These are phyloP conservation scores for Cunninghamia lanceolata DNA, from an alignment of 75 land plant species.

Conservation along the genomic window DNA sequence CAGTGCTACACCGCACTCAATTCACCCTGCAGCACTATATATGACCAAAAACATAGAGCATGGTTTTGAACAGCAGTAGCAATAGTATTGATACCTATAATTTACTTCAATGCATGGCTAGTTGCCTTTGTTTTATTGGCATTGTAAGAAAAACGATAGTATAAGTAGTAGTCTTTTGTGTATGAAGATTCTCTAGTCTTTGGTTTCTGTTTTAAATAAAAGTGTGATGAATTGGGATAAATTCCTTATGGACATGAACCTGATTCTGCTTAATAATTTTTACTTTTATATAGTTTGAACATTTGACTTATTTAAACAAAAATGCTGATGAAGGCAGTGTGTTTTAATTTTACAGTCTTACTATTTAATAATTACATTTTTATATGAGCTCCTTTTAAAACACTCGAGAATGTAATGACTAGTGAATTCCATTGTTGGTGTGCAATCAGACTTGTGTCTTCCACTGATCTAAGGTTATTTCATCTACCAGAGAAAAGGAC, in stretches of 20 bases:
- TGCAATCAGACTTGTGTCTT: conserved; percentile 4
- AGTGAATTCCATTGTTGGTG: not conserved
- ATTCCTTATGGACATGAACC: not conserved
- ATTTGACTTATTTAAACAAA: too few relatives aligned
- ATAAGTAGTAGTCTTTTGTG: not conserved
- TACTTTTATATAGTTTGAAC: too few relatives aligned
- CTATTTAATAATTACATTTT: not conserved
- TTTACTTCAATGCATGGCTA: not conserved
- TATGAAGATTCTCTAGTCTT: not conserved
- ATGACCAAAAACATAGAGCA: not conserved
- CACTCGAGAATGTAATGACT: not conserved
- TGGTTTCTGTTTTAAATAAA: not conserved
- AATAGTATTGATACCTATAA: not conserved
- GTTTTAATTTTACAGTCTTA: not conserved
- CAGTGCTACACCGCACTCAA: not conserved
- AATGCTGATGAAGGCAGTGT: not conserved
- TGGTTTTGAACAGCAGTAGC: not conserved
- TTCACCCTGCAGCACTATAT: not conserved
- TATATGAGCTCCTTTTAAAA: not conserved
- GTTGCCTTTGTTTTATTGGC: not conserved
- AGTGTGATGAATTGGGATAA: not conserved
- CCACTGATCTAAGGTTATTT: not conserved
- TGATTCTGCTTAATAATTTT: not conserved
- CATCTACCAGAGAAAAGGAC: conserved; percentile 23
- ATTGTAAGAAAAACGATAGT: not conserved